Evolutionary conservation across 2,329 filamentous ascomycete genomes (phyloP).

Genomic region (Elsinoe ampelina): DNA sequence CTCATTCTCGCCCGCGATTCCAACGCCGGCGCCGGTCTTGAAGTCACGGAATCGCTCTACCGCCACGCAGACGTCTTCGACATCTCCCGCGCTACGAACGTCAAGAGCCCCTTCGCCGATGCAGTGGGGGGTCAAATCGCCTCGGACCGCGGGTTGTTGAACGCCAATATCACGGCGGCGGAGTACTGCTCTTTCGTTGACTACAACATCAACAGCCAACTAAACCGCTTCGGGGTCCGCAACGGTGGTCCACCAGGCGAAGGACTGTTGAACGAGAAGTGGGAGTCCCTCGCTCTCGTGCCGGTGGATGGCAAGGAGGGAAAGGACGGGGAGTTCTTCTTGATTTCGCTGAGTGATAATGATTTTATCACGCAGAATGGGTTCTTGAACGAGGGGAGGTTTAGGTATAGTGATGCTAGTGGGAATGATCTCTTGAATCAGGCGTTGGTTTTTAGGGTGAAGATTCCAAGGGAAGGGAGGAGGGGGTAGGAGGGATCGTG

Average conservation of each 20-base stretch:
- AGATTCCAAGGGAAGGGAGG: slow-evolving; percentile 31
- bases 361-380: slow-evolving; percentile 68
- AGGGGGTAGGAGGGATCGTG: background rate
- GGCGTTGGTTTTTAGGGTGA: slow-evolving; percentile 53
- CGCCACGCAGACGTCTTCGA: slow-evolving; percentile 62
- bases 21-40: slow-evolving; percentile 49
- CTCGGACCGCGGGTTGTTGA: slow-evolving; percentile 43
- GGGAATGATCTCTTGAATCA: slow-evolving; percentile 54
- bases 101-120: slow-evolving; percentile 39
- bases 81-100: slow-evolving; percentile 51
- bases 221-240: slow-evolving; percentile 56
- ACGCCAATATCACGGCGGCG: slow-evolving; percentile 46
- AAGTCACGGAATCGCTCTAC: slow-evolving; percentile 45
- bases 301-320: slow-evolving; percentile 39
- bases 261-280: slow-evolving; percentile 62
- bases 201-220: slow-evolving; percentile 56
- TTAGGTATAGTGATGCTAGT: slow-evolving; percentile 47
- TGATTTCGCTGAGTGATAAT: slow-evolving; percentile 61
- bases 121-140: slow-evolving; percentile 34
- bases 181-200: slow-evolving; percentile 59
- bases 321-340: slow-evolving; percentile 52
- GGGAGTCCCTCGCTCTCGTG: slow-evolving; percentile 59
- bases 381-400: slow-evolving; percentile 48
- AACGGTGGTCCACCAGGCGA: slow-evolving; percentile 56
- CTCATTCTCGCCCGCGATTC: slow-evolving; percentile 58